Evolutionary conservation across 2,329 filamentous ascomycete genomes (phyloP).

Genomic region (Metarhizium sp.): DNA sequence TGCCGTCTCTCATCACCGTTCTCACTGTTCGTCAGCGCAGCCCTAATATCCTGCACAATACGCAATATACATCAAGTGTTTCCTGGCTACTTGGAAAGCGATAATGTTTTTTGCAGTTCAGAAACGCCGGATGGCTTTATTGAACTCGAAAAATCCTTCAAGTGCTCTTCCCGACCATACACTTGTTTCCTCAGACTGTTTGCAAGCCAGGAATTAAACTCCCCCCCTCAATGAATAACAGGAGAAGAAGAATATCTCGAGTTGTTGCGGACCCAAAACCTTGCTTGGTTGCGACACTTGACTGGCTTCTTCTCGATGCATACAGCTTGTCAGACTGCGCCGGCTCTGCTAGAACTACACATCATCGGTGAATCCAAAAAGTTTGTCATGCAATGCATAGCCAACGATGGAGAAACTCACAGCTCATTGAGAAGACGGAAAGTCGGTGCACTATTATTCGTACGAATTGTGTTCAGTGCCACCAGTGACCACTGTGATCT

Average conservation of each 20-base stretch:
- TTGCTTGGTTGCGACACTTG: not conserved
- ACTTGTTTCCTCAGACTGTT: too few species aligned
- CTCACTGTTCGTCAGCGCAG: too few species aligned
- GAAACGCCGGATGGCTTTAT: too few species aligned
- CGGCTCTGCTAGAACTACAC: not conserved
- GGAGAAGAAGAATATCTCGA: not conserved
- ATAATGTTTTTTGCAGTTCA: too few species aligned
- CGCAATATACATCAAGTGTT: too few species aligned
- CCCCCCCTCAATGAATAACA: not conserved
- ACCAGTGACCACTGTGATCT: not conserved
- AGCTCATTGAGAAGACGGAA: not conserved
- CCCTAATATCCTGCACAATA: too few species aligned
- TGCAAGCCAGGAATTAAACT: too few species aligned
- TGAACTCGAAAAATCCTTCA: too few species aligned
- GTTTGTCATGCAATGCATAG: conserved; percentile 1
- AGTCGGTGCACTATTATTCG: not conserved
- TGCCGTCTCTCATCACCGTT: too few species aligned
- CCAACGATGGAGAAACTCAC: conserved; percentile 1
- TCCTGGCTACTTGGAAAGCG: too few species aligned
- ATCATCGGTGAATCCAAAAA: not conserved
- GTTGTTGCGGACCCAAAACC: too few species aligned
- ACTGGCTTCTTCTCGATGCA: not conserved
- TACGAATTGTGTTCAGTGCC: not conserved
- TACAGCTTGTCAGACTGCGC: not conserved
- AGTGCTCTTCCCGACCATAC: too few species aligned